phyloP scores from a whole-genome alignment of 2,329 filamentous ascomycete genomes.

The Curvularia lunata region DNA sequence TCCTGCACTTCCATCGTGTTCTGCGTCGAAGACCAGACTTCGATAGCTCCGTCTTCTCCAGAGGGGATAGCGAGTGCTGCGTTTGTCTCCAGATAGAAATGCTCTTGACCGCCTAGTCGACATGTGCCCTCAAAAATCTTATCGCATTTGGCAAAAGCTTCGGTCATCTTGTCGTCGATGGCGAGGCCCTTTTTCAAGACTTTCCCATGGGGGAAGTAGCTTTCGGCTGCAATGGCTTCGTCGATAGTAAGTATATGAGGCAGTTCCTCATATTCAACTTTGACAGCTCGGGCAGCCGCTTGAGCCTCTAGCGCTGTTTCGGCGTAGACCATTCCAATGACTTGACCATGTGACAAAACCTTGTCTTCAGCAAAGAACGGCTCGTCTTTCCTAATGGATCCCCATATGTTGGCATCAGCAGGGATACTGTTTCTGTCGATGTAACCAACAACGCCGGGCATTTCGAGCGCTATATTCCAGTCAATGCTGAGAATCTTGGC shows the following conservation, averaged over 20 bases:
- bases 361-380: conserved; percentile 89
- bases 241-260: conserved; percentile 90
- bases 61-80: conserved; percentile 85
- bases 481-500: conserved; percentile 85
- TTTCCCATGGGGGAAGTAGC: conserved; percentile 80
- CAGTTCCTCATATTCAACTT: conserved; percentile 85
- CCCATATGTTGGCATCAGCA: conserved; percentile 85
- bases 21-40: conserved; percentile 67
- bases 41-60: conserved; percentile 89
- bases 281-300: conserved; percentile 81
- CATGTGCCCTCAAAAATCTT: conserved; percentile 82
- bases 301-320: conserved; percentile 77
- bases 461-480: conserved; percentile 74
- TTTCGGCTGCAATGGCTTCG: conserved; percentile 86
- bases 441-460: conserved; percentile 84
- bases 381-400: conserved; percentile 80
- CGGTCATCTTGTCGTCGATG: conserved; percentile 61
- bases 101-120: conserved; percentile 92
- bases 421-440: conserved; percentile 84
- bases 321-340: conserved; percentile 87
- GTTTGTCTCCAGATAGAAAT: conserved; percentile 95
- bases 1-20: conserved; percentile 52
- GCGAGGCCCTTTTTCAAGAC: conserved; percentile 77
- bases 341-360: conserved; percentile 84
- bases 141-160: conserved; percentile 77